Percentiles rank a stretch among this genome's conserved stretches.
Conservation (phyloP, 257 asterid species). For the Forsythia suspensa region DNA sequence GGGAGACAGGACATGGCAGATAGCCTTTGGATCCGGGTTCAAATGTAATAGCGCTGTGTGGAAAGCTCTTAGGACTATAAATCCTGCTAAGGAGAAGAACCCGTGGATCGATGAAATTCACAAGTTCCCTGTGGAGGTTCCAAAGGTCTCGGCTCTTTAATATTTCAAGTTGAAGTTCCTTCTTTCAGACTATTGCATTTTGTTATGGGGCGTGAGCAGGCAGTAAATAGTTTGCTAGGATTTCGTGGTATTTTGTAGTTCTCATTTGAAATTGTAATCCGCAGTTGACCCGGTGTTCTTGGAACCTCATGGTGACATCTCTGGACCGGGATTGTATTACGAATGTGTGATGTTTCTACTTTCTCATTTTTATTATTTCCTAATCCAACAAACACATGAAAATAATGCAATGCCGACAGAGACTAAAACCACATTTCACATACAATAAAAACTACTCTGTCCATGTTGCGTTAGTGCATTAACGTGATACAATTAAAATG, state of each 20-base stretch:
- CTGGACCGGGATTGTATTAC: constrained; percentile 2
- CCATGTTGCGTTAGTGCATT: constrained; percentile 19
- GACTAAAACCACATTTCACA: constrained; percentile 14
- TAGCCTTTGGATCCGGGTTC: constrained; percentile 86
- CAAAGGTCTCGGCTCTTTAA: constrained; percentile 29
- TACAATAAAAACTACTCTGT: constrained; percentile 12
- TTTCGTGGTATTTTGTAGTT: neutral
- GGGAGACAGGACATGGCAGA: constrained; percentile 88
- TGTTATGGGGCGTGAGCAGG: neutral
- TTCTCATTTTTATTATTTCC: constrained; percentile 15
- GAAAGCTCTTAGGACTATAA: constrained; percentile 67
- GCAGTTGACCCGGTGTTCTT: constrained; percentile 21
- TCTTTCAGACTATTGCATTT: neutral
- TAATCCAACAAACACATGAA: constrained; percentile 5
- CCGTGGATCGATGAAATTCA: constrained; percentile 46
- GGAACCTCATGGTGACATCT: constrained; percentile 11
- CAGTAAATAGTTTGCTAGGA: constrained; percentile 16
- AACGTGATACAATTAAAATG: constrained; percentile 11
- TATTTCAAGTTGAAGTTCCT: neutral
- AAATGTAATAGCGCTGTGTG: constrained; percentile 90
- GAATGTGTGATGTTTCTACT: constrained; percentile 14
- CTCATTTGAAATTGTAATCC: constrained; percentile 10
- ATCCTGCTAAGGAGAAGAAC: constrained; percentile 41
- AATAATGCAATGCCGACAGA: neutral
- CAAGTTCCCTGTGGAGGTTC: constrained; percentile 41